Conservation (phyloP, 2,329 filamentous ascomycete genomes). For the Leptographium radiaticola region DNA sequence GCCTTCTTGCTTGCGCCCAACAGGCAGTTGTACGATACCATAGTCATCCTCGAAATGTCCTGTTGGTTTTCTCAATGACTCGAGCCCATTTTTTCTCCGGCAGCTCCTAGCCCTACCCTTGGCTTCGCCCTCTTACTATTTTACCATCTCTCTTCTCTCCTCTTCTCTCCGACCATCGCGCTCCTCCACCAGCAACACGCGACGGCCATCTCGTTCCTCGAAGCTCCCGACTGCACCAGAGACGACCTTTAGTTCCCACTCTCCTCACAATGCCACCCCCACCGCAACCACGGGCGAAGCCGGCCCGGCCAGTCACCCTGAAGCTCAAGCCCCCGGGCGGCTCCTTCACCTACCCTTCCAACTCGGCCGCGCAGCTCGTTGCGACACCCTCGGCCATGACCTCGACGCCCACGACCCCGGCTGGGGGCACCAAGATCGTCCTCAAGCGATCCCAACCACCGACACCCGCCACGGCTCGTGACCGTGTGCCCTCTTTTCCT, state of each 20-base stretch:
- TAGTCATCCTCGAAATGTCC: neutral
- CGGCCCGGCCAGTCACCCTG: conserved; percentile 9
- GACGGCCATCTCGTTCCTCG: too few relatives aligned
- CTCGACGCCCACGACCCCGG: conserved; percentile 9
- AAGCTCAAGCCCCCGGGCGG: conserved; percentile 9
- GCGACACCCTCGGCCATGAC: conserved; percentile 10
- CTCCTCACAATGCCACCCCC: conserved; percentile 8
- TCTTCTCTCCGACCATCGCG: too few relatives aligned
- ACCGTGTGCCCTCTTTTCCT: conserved; percentile 9
- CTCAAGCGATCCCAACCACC: conserved; percentile 15
- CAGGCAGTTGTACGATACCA: neutral
- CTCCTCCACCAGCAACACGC: too few relatives aligned
- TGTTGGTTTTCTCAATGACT: neutral
- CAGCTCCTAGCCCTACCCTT: neutral
- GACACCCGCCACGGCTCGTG: conserved; percentile 17
- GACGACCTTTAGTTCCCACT: neutral
- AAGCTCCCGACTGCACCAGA: neutral
- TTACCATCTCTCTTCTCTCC: neutral
- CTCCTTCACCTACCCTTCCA: neutral
- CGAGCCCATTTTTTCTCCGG: neutral
- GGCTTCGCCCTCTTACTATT: neutral
- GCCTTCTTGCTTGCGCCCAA: neutral
- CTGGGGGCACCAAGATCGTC: conserved; percentile 14
- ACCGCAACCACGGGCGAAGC: conserved; percentile 5
- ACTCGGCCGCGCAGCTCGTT: conserved; percentile 7